Evolutionary conservation across 257 asterid genomes (phyloP).

Genomic region (Ilex asprella): DNA sequence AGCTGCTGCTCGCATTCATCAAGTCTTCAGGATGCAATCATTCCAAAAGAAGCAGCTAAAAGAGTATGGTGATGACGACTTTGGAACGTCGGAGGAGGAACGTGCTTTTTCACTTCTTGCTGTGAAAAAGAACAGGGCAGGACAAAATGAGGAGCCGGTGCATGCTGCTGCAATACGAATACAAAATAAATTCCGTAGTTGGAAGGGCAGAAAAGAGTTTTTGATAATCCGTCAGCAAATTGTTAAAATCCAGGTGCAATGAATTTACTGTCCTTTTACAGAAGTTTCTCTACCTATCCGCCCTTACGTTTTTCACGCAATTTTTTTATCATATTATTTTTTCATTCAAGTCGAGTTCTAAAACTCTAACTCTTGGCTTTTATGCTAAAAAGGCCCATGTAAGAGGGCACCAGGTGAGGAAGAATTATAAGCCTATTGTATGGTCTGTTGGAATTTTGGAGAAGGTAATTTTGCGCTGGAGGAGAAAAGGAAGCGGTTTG

Average conservation of each 20-base stretch:
- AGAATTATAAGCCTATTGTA: conserved; percentile 64
- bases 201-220: conserved; percentile 85
- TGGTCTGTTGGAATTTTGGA: conserved; percentile 94
- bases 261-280: background rate
- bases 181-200: conserved; percentile 86
- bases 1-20: conserved; percentile 93
- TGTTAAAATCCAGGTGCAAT: conserved; percentile 74
- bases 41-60: conserved; percentile 79
- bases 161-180: conserved; percentile 78
- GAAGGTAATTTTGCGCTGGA: conserved; percentile 78
- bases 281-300: conserved; percentile 4
- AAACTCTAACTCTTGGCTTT: conserved; percentile 23
- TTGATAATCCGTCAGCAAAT: conserved; percentile 61
- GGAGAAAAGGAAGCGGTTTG: conserved; percentile 84
- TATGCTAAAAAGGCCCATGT: conserved; percentile 71
- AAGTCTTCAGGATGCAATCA: conserved; percentile 77
- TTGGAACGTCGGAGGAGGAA: conserved; percentile 55
- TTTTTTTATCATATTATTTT: background rate
- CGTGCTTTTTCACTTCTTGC: conserved; percentile 61
- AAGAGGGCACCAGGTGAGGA: conserved; percentile 95
- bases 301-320: background rate
- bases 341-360: conserved; percentile 4
- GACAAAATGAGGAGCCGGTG: conserved; percentile 49
- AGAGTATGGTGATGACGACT: conserved; percentile 43
- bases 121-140: conserved; percentile 47